Evolutionary conservation across 805 yeast genomes (phyloP).

Genomic region (Kluyveromyces siamensis): DNA sequence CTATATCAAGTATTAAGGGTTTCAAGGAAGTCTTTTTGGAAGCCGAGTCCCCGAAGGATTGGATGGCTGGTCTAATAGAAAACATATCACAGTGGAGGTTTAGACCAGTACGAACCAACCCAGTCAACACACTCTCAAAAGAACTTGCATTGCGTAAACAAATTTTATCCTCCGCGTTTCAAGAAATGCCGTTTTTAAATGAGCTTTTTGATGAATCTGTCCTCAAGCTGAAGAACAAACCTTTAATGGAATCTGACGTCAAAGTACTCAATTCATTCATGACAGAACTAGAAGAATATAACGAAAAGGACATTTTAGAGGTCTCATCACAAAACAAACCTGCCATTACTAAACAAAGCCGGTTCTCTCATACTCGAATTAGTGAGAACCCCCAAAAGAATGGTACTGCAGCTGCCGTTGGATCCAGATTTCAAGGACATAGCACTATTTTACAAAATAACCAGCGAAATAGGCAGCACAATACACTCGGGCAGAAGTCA

Average conservation of each 20-base stretch:
- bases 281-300: constrained; percentile 7
- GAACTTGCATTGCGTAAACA: constrained; percentile 3
- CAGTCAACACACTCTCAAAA: constrained; percentile 6
- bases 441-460: not conserved
- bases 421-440: not conserved
- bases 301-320: constrained; percentile 1
- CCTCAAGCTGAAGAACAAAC: constrained; percentile 9
- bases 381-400: not conserved
- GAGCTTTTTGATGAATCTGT: constrained; percentile 13
- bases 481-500: not conserved
- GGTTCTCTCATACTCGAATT: not conserved
- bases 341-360: not conserved
- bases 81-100: constrained; percentile 13
- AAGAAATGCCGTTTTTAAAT: constrained; percentile 11
- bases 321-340: not conserved
- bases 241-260: constrained; percentile 12
- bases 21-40: constrained; percentile 5
- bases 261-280: constrained; percentile 6
- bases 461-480: not conserved
- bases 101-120: constrained; percentile 9
- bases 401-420: not conserved
- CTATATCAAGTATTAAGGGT: constrained; percentile 1
- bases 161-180: constrained; percentile 5
- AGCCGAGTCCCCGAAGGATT: constrained; percentile 7
- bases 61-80: constrained; percentile 9